Percentiles rank a stretch among this genome's conserved stretches.
These are phyloP conservation scores for Cryptococcus wingfieldii DNA, from an alignment of 1,284 basidiomycete species.

Conservation along the genomic window DNA sequence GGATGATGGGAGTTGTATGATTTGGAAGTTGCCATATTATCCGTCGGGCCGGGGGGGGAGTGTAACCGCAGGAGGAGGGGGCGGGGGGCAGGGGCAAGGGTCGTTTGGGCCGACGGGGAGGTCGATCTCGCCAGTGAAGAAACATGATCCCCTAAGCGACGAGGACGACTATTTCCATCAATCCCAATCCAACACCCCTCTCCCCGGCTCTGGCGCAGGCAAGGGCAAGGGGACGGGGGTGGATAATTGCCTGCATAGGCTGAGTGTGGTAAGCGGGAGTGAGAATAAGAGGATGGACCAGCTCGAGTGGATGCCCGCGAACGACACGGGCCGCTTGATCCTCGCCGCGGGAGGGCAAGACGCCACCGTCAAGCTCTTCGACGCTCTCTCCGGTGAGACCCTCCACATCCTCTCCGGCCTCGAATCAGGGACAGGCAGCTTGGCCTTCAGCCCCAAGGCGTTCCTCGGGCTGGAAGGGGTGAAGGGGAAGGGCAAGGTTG, in stretches of 20 bases:
- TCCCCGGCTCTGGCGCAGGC: background rate
- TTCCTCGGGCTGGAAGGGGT: background rate
- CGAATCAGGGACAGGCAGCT: conserved; percentile 35
- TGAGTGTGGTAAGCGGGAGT: conserved; percentile 33
- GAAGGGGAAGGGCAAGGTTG: background rate
- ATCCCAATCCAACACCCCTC: conserved; percentile 11
- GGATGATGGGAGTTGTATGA: conserved; percentile 40
- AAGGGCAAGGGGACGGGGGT: conserved; percentile 6
- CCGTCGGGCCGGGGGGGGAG: conserved; percentile 14
- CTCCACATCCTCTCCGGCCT: conserved; percentile 32
- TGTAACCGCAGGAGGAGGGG: no score
- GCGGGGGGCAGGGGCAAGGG: no score
- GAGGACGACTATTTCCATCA: conserved; percentile 22
- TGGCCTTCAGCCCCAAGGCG: conserved; percentile 36
- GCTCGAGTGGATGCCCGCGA: conserved; percentile 36
- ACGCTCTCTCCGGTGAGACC: conserved; percentile 31
- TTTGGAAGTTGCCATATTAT: conserved; percentile 39
- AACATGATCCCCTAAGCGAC: conserved; percentile 2
- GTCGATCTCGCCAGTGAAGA: conserved; percentile 11
- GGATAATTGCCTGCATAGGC: conserved; percentile 29
- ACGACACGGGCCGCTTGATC: conserved; percentile 28
- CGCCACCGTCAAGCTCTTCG: conserved; percentile 41
- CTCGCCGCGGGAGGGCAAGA: conserved; percentile 46
- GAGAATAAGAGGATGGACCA: conserved; percentile 44
- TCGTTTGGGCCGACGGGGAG: background rate